Evolutionary conservation across 2,329 filamentous ascomycete genomes (phyloP).

Genomic region (Xylaria polymorpha): DNA sequence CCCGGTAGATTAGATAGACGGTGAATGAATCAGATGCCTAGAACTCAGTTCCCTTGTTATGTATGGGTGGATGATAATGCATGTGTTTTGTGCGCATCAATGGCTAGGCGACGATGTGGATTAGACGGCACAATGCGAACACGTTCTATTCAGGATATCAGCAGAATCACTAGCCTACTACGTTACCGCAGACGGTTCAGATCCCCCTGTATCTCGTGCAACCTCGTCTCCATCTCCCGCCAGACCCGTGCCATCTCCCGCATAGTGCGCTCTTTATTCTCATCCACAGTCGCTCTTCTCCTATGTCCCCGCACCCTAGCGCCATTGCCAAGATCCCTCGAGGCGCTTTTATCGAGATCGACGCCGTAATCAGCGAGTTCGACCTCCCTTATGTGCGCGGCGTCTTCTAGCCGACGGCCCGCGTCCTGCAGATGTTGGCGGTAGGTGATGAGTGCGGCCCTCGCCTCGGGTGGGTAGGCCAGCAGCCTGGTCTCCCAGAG

Average conservation of each 20-base stretch:
- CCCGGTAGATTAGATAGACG: constrained; percentile 7
- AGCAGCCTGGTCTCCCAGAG: constrained; percentile 53
- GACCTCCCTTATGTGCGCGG: constrained; percentile 54
- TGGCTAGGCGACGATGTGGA: neutral
- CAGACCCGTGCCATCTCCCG: constrained; percentile 65
- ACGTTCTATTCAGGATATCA: neutral
- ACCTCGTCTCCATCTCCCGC: constrained; percentile 61
- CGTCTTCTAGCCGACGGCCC: constrained; percentile 58
- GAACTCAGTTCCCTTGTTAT: neutral
- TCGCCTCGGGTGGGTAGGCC: constrained; percentile 58
- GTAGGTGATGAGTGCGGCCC: constrained; percentile 60
- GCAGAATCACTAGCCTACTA: too few species aligned
- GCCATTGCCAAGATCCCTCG: constrained; percentile 52
- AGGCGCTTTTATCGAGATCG: constrained; percentile 54
- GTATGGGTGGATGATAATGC: neutral
- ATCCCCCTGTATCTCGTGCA: constrained; percentile 63
- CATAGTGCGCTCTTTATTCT: constrained; percentile 61
- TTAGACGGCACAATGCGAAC: neutral
- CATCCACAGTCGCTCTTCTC: constrained; percentile 31
- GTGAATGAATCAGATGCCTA: constrained; percentile 1
- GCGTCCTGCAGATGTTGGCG: constrained; percentile 62
- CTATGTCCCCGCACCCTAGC: constrained; percentile 39
- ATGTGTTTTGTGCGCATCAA: neutral
- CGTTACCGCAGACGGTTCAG: constrained; percentile 51
- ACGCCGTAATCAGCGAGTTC: constrained; percentile 65